Evolutionary conservation across 1,139 yeast species (phyloP), one percentile per base, ranked within the genome.

Genomic region (Pneumocystis canis): DNA sequence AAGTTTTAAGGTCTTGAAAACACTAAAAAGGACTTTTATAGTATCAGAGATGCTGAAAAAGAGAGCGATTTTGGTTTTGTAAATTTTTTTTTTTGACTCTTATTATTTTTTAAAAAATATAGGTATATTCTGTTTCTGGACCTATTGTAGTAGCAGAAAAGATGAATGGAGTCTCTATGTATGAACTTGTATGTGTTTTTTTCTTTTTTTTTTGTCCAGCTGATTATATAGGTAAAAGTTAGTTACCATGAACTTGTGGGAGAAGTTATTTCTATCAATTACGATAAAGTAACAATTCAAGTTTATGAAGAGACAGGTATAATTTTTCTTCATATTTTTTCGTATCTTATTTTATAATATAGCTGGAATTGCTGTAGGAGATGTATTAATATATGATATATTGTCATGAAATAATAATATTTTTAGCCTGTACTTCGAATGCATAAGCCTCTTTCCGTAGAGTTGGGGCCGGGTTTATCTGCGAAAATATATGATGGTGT

Each of bases 131-230:
- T 59, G 58, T 64, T 40, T 63, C 63, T n/a, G 61, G 65, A 30
- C 65, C 65, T 14, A 98, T 92, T 71, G 87, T 92, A 63, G 85
- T 94, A 62, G 98, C 98, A 60, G 98, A 92, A 77, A 87, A 92
- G 78, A 89, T 92, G 97, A 86, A 89, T 77, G 98, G 98, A 68
- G 88, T 97, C 82, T 96, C 97, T 71, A 92, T 92, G 99, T 89
- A 92, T 81, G 99, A 92, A 76, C 82, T 92, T 76, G 80, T 68
- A 59, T 54, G 69, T 47, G 11, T 47, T 25, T 37, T 37, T 2
- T 37, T 9, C 7, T 41, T 41, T 41, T 47, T 47, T 47, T 47
- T 25, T 41, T 47, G 1, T 25, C 2, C 11, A 25, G 11, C 11
- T 25, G 25, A 9, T 47, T 11, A 11, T 14, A 9, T 47, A 47